These are phyloP conservation scores for Penicillium canescens DNA, from an alignment of 495 filamentous ascomycete species.

Conservation along the genomic window DNA sequence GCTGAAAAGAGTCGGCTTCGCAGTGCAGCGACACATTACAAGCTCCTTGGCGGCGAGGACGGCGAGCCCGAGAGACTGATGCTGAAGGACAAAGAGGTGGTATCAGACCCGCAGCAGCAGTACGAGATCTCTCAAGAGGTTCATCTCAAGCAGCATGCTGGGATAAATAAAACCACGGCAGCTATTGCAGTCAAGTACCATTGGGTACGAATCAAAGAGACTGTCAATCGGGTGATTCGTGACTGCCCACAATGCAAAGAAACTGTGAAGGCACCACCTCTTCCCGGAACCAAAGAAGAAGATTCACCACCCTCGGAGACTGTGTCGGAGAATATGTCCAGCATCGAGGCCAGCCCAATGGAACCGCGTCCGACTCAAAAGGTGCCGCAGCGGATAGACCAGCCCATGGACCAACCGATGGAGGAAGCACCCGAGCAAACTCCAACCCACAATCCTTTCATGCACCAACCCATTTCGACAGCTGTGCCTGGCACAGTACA, in stretches of 20 bases:
- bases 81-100: slow-evolving; percentile 97
- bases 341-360: slow-evolving; percentile 18
- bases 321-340: slow-evolving; percentile 18
- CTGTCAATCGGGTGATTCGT: slow-evolving; percentile 89
- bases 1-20: slow-evolving; percentile 93
- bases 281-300: slow-evolving; percentile 30
- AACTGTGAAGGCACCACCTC: slow-evolving; percentile 56
- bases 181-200: slow-evolving; percentile 92
- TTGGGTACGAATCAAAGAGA: slow-evolving; percentile 99
- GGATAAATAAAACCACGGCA: slow-evolving; percentile 97
- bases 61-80: slow-evolving; percentile 74
- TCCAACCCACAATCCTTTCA: slow-evolving; percentile 36
- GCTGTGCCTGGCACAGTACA: slow-evolving; percentile 34
- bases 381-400: slow-evolving; percentile 31
- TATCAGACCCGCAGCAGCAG: slow-evolving; percentile 86
- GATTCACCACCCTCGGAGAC: slow-evolving; percentile 26
- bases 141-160: slow-evolving; percentile 79
- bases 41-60: slow-evolving; percentile 55
- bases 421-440: slow-evolving; percentile 29
- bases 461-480: slow-evolving; percentile 24
- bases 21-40: slow-evolving; percentile 94
- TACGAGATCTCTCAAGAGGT: slow-evolving; percentile 82
- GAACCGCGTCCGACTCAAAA: slow-evolving; percentile 20
- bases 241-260: slow-evolving; percentile 92
- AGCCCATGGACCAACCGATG: no score